Conservation (phyloP, 2,329 filamentous ascomycete species). For the Gyromitra esculenta region DNA sequence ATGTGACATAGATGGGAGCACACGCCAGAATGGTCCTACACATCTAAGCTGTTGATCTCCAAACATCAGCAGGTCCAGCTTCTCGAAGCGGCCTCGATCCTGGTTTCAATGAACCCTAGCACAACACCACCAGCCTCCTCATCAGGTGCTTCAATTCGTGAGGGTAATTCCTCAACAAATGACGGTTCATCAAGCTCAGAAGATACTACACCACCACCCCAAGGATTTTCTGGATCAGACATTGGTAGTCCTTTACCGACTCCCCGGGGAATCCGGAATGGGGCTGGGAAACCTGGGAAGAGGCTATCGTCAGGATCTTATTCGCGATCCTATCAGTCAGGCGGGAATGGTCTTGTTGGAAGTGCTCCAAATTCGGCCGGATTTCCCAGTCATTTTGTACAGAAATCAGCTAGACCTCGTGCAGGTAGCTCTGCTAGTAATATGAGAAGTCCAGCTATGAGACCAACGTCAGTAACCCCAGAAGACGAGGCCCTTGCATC, state of each 20-base stretch:
- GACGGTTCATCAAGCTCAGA: conserved; percentile 79
- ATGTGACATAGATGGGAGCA: conserved; percentile 88
- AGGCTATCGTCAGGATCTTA: conserved; percentile 51
- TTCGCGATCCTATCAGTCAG: conserved; percentile 50
- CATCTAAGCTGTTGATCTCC: conserved; percentile 96
- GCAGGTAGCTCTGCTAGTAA: conserved; percentile 55
- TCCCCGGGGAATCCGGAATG: conserved; percentile 62
- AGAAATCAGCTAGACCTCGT: conserved; percentile 55
- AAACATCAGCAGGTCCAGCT: conserved; percentile 99
- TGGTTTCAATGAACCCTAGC: conserved; percentile 85
- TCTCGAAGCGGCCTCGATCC: conserved; percentile 93
- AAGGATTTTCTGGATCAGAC: conserved; percentile 66
- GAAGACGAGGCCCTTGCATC: conserved; percentile 89
- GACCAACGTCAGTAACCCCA: conserved; percentile 70
- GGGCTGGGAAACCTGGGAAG: conserved; percentile 62
- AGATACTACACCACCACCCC: conserved; percentile 90
- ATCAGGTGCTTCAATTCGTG: conserved; percentile 56
- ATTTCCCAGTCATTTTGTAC: conserved; percentile 58
- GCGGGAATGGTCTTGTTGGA: conserved; percentile 62
- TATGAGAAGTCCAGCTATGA: conserved; percentile 51
- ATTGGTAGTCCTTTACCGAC: conserved; percentile 59
- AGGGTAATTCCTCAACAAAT: conserved; percentile 78
- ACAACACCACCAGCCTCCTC: conserved; percentile 71
- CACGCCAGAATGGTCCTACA: conserved; percentile 96
- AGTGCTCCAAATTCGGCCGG: conserved; percentile 62